phyloP scores from a whole-genome alignment of 495 filamentous ascomycete species.

The Penicillium angulare region DNA sequence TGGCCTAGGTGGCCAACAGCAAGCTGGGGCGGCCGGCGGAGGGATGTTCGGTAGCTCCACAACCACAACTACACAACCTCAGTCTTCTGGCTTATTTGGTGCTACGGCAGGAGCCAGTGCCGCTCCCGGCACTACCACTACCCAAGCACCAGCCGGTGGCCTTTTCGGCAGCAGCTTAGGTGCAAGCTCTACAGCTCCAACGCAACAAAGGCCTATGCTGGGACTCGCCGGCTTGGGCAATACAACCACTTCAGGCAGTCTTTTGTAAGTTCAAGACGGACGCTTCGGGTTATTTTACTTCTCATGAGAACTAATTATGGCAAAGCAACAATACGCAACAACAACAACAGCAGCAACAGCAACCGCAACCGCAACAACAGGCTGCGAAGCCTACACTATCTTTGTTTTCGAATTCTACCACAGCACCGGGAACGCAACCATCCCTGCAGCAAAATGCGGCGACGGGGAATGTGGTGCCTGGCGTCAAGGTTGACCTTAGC shows the following conservation, averaged over 20 bases:
- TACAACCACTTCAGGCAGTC: constrained; percentile 30
- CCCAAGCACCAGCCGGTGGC: constrained; percentile 29
- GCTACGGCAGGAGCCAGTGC: constrained; percentile 34
- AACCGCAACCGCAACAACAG: constrained; percentile 37
- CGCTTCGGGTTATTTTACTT: not conserved
- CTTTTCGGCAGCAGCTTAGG: constrained; percentile 42
- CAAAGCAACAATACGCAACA: too few species aligned
- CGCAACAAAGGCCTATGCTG: constrained; percentile 39
- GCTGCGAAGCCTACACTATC: constrained; percentile 41
- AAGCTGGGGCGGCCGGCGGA: constrained; percentile 26
- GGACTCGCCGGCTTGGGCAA: constrained; percentile 10
- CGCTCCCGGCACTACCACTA: constrained; percentile 32
- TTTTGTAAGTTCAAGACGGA: constrained; percentile 48
- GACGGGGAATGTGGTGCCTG: constrained; percentile 48
- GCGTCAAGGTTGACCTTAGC: constrained; percentile 73
- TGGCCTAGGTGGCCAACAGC: constrained; percentile 32
- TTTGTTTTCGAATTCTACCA: constrained; percentile 36
- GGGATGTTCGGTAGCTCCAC: constrained; percentile 51
- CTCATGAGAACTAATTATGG: too few species aligned
- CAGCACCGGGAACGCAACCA: constrained; percentile 34
- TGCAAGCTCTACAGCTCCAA: constrained; percentile 33
- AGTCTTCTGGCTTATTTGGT: constrained; percentile 46
- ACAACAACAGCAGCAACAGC: constrained; percentile 31
- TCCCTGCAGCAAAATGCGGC: constrained; percentile 48
- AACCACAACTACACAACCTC: constrained; percentile 43